These are phyloP conservation scores for Populus ilicifolia DNA, from an alignment of 345 rosid species.

Conservation along the genomic window DNA sequence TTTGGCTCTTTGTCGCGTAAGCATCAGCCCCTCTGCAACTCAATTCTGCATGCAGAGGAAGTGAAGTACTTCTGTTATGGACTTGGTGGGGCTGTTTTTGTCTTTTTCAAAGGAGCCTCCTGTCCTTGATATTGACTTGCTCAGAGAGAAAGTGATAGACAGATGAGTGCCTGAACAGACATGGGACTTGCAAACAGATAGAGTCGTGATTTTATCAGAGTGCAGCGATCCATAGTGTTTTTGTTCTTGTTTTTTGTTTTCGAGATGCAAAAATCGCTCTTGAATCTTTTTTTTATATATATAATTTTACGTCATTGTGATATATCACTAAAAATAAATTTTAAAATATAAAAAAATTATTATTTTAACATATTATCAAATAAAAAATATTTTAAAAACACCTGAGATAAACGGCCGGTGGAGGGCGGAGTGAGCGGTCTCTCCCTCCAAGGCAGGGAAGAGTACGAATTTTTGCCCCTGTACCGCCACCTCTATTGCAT, in stretches of 20 bases:
- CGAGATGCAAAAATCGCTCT: no score
- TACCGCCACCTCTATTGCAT: neutral
- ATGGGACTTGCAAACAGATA: neutral
- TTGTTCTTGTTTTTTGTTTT: no score
- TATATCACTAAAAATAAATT: no score
- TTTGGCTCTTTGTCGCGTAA: neutral
- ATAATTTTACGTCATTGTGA: no score
- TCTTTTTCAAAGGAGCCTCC: neutral
- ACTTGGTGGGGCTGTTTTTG: neutral
- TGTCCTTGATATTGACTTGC: neutral
- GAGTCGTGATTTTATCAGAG: neutral
- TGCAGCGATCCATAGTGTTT: no score
- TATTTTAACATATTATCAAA: no score
- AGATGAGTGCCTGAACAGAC: neutral
- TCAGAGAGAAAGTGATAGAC: neutral
- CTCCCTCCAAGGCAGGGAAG: slow-evolving; percentile 10
- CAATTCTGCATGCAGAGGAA: neutral
- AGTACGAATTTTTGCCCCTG: neutral
- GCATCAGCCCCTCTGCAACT: neutral
- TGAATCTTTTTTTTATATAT: no score
- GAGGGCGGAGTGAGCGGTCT: slow-evolving; percentile 6
- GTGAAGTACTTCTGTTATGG: neutral
- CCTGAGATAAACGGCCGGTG: no score
- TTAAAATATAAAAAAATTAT: no score
- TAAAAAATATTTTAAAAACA: no score